phyloP scores from a whole-genome alignment of 2,329 filamentous ascomycete genomes.

The Polytolypa hystricis region DNA sequence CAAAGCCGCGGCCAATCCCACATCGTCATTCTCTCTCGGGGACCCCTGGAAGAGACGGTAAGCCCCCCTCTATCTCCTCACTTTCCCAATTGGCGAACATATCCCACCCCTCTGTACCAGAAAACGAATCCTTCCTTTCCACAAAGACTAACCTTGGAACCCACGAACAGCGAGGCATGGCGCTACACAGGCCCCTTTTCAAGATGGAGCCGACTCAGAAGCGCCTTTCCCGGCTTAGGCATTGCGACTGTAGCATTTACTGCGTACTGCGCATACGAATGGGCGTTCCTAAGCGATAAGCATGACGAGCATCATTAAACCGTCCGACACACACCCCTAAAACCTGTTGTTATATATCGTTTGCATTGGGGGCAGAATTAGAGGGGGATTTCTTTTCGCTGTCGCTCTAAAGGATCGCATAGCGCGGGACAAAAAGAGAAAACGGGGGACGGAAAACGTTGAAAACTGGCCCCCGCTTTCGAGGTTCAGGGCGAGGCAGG shows the following conservation, averaged over 20 bases:
- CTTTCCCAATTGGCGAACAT: slow-evolving; percentile 13
- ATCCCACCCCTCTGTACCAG: too few relatives aligned
- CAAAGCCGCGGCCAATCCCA: slow-evolving; percentile 55
- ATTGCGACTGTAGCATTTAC: slow-evolving; percentile 87
- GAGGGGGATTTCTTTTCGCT: too few relatives aligned
- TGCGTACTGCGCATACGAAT: slow-evolving; percentile 80
- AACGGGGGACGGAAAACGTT: too few relatives aligned
- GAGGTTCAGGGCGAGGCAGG: too few relatives aligned
- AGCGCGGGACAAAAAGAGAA: too few relatives aligned
- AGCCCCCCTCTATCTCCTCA: slow-evolving; percentile 16
- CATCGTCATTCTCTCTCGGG: slow-evolving; percentile 37
- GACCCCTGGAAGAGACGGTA: slow-evolving; percentile 56
- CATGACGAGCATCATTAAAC: slow-evolving; percentile 50
- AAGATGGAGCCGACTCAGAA: slow-evolving; percentile 79
- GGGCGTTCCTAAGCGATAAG: slow-evolving; percentile 67
- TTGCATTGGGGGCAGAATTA: too few relatives aligned
- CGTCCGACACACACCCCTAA: too few relatives aligned
- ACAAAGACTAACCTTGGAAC: too few relatives aligned
- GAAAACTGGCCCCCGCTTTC: too few relatives aligned
- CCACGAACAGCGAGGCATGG: slow-evolving; percentile 69
- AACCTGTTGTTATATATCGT: too few relatives aligned
- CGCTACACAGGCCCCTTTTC: slow-evolving; percentile 83
- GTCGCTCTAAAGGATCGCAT: too few relatives aligned
- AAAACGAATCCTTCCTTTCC: too few relatives aligned
- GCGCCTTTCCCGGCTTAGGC: slow-evolving; percentile 77